Conservation (phyloP, 306 rosid species). For the Luffa aegyptiaca region DNA sequence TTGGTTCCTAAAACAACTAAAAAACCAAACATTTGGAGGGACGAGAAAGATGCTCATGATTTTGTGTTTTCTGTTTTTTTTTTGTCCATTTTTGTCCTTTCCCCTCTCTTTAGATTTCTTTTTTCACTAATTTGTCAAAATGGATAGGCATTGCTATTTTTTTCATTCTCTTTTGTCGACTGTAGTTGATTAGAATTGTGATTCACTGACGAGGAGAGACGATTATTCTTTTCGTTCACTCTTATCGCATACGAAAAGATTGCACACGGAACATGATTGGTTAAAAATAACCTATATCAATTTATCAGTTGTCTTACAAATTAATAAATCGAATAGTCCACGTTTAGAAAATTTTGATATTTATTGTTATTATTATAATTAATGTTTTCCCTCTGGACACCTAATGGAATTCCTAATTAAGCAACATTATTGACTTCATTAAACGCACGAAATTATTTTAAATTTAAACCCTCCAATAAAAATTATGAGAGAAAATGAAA, state of each 20-base stretch:
- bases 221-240: neutral
- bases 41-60: conserved; percentile 21
- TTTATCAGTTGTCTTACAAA: no score
- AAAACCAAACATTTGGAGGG: conserved; percentile 51
- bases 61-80: conserved; percentile 9
- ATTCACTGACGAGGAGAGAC: no score
- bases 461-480: neutral
- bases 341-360: neutral
- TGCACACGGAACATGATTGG: neutral
- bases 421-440: neutral
- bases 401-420: neutral
- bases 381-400: neutral
- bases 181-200: no score
- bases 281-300: neutral
- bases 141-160: neutral
- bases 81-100: conserved; percentile 19
- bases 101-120: neutral
- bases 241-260: neutral
- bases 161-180: neutral
- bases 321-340: no score
- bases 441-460: neutral
- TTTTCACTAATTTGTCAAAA: neutral
- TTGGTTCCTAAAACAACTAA: conserved; percentile 41
- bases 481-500: neutral
- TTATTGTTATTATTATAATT: no score